Conservation (phyloP, 169 alveolate species). For the Cryptosporidium xiaoi region DNA sequence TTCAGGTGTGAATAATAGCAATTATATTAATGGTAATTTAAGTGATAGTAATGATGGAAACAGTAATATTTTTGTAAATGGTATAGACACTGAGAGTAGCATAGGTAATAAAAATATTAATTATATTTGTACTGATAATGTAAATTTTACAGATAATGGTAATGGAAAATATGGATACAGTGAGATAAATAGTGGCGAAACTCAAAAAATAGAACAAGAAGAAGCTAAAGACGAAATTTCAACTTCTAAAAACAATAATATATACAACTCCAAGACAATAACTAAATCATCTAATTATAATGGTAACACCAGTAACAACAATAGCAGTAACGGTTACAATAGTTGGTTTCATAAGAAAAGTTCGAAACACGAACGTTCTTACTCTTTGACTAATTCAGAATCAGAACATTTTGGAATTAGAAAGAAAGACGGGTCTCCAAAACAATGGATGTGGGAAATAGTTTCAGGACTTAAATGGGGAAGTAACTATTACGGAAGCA, state of each 20-base stretch:
- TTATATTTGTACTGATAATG: no score
- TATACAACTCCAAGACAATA: no score
- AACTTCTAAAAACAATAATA: not conserved
- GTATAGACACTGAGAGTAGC: no score
- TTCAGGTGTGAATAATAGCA: not conserved
- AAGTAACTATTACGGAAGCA: slow-evolving; percentile 3
- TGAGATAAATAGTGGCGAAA: not conserved
- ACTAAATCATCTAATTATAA: no score
- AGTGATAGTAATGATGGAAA: not conserved
- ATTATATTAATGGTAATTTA: not conserved
- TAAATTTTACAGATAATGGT: no score
- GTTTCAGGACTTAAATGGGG: slow-evolving; percentile 72
- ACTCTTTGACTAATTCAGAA: slow-evolving; percentile 46
- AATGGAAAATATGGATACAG: not conserved
- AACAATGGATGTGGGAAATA: slow-evolving; percentile 74
- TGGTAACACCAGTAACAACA: not conserved
- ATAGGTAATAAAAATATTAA: no score
- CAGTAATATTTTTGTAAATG: no score
- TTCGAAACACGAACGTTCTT: slow-evolving; percentile 46
- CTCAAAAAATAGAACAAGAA: slow-evolving; percentile 36
- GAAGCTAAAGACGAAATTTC: not conserved
- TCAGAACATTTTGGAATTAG: slow-evolving; percentile 18
- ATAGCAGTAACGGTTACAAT: slow-evolving; percentile 1
- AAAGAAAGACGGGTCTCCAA: slow-evolving; percentile 70
- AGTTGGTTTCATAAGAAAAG: slow-evolving; percentile 62